Conservation (phyloP, 352 stramenopile genomes). For the Elongisporangium senticosum region DNA sequence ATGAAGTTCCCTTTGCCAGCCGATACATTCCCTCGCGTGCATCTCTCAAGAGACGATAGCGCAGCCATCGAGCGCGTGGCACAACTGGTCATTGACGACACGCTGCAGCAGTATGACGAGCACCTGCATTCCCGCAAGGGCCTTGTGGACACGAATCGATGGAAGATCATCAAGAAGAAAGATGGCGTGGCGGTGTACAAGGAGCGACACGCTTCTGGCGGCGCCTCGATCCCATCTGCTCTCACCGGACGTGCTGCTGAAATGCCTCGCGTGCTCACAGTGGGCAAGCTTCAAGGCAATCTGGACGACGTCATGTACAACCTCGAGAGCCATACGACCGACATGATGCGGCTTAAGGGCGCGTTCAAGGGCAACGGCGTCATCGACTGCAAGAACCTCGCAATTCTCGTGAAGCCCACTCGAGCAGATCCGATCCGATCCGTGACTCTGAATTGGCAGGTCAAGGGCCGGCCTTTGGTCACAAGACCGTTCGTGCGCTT, state of each 20-base stretch:
- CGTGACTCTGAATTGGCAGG: conserved; percentile 53
- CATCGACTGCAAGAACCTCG: conserved; percentile 38
- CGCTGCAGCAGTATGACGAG: conserved; percentile 35
- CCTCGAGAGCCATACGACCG: conserved; percentile 37
- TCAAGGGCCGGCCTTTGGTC: conserved; percentile 22
- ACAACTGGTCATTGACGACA: conserved; percentile 33
- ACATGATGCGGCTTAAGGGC: conserved; percentile 45
- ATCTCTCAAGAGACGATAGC: conserved; percentile 4
- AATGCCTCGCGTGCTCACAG: conserved; percentile 15
- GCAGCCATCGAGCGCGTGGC: conserved; percentile 3
- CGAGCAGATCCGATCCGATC: conserved; percentile 41
- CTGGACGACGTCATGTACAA: conserved; percentile 64
- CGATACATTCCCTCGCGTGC: conserved; percentile 4
- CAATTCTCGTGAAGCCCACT: conserved; percentile 24
- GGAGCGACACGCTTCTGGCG: conserved; percentile 5
- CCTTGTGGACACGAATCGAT: conserved; percentile 31
- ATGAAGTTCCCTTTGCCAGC: conserved; percentile 4
- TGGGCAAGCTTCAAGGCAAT: conserved; percentile 22
- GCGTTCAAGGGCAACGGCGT: conserved; percentile 46
- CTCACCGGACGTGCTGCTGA: not conserved
- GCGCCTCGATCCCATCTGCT: no score
- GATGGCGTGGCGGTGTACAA: conserved; percentile 21
- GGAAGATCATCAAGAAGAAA: conserved; percentile 42
- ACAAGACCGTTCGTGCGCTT: no score
- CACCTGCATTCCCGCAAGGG: conserved; percentile 14